Base-by-base conservation (phyloP, 2,329 filamentous ascomycete species). In the Hymenoscyphus scutula region DNA sequence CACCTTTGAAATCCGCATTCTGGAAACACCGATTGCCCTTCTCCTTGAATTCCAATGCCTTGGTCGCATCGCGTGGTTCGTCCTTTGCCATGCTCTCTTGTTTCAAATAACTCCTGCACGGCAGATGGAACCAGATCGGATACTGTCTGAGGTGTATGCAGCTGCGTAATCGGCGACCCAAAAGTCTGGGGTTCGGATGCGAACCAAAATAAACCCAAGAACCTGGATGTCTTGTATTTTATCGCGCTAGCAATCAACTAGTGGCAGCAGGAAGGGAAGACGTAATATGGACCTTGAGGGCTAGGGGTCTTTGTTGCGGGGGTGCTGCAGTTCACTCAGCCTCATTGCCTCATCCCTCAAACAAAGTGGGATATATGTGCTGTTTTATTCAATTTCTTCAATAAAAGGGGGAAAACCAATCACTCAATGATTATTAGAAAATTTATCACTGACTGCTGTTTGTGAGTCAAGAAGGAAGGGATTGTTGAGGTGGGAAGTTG, bases 1-100 rank as follows among this genome's bases (percentile, higher is more conserved):
- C 90, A 27, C 78, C 81, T 5, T 77, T 75, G 72, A 82, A 93
- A 69, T 93, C 86, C 65, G 84, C 84, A 8, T 79, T 76, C 65
- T 84, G 81, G 76, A 90, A 94, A 72, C 81, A 82, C 58, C 78
- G 79, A 75, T 74, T 74, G 6, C 72, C 72, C 48, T 68, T 67
- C 41, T 73, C 70, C 58, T 74, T 74, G 34, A 59, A 71, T 38
- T 72, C 68, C 41, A 72, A 53, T 8, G 72, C 68, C 51, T 68
- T 69, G 3, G 57, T 10, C 59, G 58, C 13, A 60, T 56, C 23
- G 19, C 34, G n/a, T 67, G 62, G 38, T 68, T 70, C 54, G 65
- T 71, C 70, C 71, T 72, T 25, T n/a, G 57, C 37, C 58, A 62
- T 65, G n/a, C 32, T n/a, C 37, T 56, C 53, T 30, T 58, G 37